A percentile compares a stretch with the other conserved stretches of the same genome.
These are phyloP conservation scores for Starmerella powellii DNA, from an alignment of 805 yeast genomes.

Conservation along the genomic window DNA sequence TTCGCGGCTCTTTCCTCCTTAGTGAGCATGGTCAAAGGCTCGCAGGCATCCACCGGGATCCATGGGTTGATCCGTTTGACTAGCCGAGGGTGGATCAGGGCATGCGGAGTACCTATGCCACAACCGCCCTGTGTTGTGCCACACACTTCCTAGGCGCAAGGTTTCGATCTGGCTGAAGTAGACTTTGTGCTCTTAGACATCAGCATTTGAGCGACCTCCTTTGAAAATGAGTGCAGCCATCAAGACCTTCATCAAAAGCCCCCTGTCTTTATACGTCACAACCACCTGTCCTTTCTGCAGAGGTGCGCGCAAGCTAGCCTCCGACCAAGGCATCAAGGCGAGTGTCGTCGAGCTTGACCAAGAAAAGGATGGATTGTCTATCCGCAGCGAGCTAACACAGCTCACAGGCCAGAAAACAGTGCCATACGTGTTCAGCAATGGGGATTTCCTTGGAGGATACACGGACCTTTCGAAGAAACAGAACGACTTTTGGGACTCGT, in stretches of 20 bases:
- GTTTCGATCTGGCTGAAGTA: too few relatives aligned
- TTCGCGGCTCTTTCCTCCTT: slow-evolving; percentile 14
- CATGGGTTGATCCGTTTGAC: too few relatives aligned
- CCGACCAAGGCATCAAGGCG: slow-evolving; percentile 14
- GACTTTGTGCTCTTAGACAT: too few relatives aligned
- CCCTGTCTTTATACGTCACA: slow-evolving; percentile 21
- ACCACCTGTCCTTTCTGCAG: slow-evolving; percentile 24
- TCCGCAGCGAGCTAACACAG: slow-evolving; percentile 46
- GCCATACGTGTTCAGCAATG: slow-evolving; percentile 53
- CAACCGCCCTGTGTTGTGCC: too few relatives aligned
- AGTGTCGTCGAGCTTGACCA: slow-evolving; percentile 45
- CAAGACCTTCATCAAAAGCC: slow-evolving; percentile 10
- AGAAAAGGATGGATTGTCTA: slow-evolving; percentile 38
- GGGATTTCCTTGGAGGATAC: slow-evolving; percentile 41
- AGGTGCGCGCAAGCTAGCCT: slow-evolving; percentile 20
- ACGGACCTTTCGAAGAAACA: slow-evolving; percentile 21
- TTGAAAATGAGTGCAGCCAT: slow-evolving; percentile 5
- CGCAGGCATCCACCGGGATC: too few relatives aligned
- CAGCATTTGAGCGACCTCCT: too few relatives aligned
- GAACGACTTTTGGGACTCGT: slow-evolving; percentile 18
- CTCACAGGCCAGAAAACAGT: slow-evolving; percentile 55
- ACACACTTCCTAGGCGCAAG: too few relatives aligned
- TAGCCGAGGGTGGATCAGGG: too few relatives aligned
- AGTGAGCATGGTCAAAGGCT: slow-evolving; percentile 8
- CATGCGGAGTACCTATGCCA: too few relatives aligned